A percentile compares a stretch with the other conserved stretches of the same genome.
Evolutionary conservation across 495 filamentous ascomycete genomes (phyloP).

Genomic region (Podospora appendiculata): DNA sequence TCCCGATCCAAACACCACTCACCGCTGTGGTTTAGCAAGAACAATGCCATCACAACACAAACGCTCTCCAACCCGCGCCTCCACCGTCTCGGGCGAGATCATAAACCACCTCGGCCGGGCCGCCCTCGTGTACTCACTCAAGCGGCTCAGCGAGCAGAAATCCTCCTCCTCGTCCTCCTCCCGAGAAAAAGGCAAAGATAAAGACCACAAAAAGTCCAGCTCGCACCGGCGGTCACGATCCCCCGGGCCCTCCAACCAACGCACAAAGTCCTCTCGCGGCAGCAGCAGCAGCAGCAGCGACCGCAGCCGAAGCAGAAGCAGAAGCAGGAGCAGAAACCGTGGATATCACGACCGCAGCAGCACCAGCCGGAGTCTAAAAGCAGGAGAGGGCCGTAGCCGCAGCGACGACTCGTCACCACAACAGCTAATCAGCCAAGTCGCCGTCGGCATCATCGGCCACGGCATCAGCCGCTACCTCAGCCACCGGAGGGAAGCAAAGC

Average conservation of each 20-base stretch:
- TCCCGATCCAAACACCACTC: neutral
- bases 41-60: neutral
- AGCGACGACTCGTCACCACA: slow-evolving; percentile 9
- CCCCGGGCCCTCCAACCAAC: neutral
- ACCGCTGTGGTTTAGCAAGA: neutral
- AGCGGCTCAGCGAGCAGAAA: neutral
- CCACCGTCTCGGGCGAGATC: neutral
- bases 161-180: neutral
- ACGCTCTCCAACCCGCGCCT: neutral
- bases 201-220: neutral
- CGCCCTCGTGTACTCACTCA: neutral
- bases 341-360: neutral
- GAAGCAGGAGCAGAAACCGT: neutral
- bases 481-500: slow-evolving; percentile 11
- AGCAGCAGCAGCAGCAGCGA: neutral
- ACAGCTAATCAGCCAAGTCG: slow-evolving; percentile 17
- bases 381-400: neutral
- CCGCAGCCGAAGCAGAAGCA: neutral
- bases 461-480: slow-evolving; percentile 14
- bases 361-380: neutral
- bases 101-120: neutral
- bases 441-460: slow-evolving; percentile 15
- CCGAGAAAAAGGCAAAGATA: neutral
- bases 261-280: neutral
- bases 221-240: neutral